Base-by-base conservation (phyloP, 768 basidiomycete genomes). In the Nidula microcarpa region DNA sequence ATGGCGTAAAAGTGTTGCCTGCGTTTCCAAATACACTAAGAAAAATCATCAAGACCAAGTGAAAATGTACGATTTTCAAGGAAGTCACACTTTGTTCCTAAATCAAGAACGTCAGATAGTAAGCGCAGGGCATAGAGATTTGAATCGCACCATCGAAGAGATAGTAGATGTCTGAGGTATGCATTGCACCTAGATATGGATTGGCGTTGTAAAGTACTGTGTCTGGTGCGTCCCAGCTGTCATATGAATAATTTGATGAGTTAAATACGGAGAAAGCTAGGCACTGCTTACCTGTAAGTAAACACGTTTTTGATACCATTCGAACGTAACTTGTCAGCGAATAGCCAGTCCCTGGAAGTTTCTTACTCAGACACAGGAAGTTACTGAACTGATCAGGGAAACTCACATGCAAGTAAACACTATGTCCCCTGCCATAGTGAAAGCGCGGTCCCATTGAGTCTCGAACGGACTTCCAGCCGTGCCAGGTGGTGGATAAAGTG, bases 341-440 rank as follows among this genome's bases (percentile, higher is more conserved):
- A 54, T 53, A 68, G 69, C 65, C 64, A 71, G 56, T 77, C 75
- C 70, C 75, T 77, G 54, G 6, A 35, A 16, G 45, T 50, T 34
- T 44, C 33, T 16, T n/a, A 33, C n/a, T 33, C 23, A 18, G 16
- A 46, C 51, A 2, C 8, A 36, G 13, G 14, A 16, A 13, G 9
- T 2, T 36, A 33, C 33, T 16, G 17, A 23, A 5, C 18, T 34
- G 9, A 39, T 30, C 49, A 14, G 23, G 23, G 4, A 23, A 14
- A 46, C 74, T 2, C 39, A 75, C 75, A 77, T 73, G 72, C 75
- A 77, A 8, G 70, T 70, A 54, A 76, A 76, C 6, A 74, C 61
- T 0, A 70, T 68, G 6, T 77, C 73, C 10, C 73, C 73, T 32
- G 70, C 73, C 58, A 77, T 75, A 1, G 70, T 66, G 47, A 61